phyloP scores from a whole-genome alignment of 139 green algal species.

The Chara braunii region DNA sequence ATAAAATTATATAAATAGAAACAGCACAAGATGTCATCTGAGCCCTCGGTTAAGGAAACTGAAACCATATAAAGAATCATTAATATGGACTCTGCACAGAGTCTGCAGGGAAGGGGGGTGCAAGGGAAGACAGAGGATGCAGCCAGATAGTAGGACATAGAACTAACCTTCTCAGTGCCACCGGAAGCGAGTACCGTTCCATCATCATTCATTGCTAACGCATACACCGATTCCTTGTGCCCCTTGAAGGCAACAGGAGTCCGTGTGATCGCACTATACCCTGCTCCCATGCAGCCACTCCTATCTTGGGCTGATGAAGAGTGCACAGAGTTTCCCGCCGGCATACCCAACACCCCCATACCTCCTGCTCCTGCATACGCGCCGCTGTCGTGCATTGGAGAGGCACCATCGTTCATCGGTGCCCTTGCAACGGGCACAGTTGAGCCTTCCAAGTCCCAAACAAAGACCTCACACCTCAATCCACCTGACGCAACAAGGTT shows the following conservation, averaged over 20 bases:
- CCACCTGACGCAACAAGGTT: slow-evolving; percentile 29
- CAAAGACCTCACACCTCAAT: slow-evolving; percentile 24
- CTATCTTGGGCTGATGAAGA: neutral
- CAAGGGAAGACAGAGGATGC: too few relatives aligned
- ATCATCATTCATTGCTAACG: slow-evolving; percentile 55
- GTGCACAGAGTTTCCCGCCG: neutral
- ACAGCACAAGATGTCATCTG: too few relatives aligned
- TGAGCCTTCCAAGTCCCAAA: slow-evolving; percentile 31
- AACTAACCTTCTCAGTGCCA: slow-evolving; percentile 47
- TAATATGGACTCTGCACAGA: too few relatives aligned
- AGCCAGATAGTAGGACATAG: too few relatives aligned
- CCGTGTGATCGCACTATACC: neutral
- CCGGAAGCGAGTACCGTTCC: slow-evolving; percentile 65
- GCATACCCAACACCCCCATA: neutral
- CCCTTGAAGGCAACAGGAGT: slow-evolving; percentile 17
- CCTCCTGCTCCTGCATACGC: neutral
- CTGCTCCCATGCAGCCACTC: neutral
- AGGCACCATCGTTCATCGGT: neutral
- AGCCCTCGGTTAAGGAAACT: too few relatives aligned
- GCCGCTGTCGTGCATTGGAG: neutral
- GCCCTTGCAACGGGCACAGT: neutral
- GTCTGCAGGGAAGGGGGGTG: too few relatives aligned
- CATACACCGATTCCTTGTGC: slow-evolving; percentile 65
- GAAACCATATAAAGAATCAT: too few relatives aligned
- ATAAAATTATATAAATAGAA: too few relatives aligned